Base-by-base conservation (phyloP, 495 filamentous ascomycete species). In the Podospora didyma region DNA sequence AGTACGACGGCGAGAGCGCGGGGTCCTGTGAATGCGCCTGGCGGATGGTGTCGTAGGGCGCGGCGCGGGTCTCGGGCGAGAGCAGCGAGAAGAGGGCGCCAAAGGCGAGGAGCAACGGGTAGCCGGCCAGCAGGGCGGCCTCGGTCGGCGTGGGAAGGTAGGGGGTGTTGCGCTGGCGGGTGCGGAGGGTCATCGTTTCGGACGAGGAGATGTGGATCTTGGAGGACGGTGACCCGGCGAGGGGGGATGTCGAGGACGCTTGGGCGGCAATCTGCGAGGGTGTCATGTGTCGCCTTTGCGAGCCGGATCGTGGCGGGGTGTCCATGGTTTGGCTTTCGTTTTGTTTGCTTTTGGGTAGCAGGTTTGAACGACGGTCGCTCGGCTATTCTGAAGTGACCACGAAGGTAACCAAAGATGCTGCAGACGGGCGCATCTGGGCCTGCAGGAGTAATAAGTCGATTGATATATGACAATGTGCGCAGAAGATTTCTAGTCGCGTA, bases 11-110 rank as follows among this genome's bases (percentile, higher is more conserved):
- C 56, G 88, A 83, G 39, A 79, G 69, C 17, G 69, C 69, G 20
- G 79, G 72, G 26, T 76, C 75, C 22, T 71, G 67, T 1, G 56
- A 49, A 70, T 89, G 81, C 14, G 88, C 77, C 54, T 86, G 83
- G 28, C 72, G 71, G 26, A 61, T 19, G 5, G 75, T 62, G 58
- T 80, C 76, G 73, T 88, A 91, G 42, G 79, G 77, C 7, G 79
- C 75, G 19, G 61, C 71, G 62, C 82, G 82, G 17, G 83, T 83
- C 19, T 84, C 75, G 2, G 92, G 90, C 23, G 89, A 89, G 50
- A 97, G 77, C 50, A 82, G 71, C 9, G 85, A 84, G 81, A 90
- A 96, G 54, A 95, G 61, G 49, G 89, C 87, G 61, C 93, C 94
- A 60, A 92, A 73, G 46, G 88, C 49, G 48, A 97, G 82, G 42